Base-by-base conservation (phyloP, 345 rosid genomes). In the Aegle marmelos region DNA sequence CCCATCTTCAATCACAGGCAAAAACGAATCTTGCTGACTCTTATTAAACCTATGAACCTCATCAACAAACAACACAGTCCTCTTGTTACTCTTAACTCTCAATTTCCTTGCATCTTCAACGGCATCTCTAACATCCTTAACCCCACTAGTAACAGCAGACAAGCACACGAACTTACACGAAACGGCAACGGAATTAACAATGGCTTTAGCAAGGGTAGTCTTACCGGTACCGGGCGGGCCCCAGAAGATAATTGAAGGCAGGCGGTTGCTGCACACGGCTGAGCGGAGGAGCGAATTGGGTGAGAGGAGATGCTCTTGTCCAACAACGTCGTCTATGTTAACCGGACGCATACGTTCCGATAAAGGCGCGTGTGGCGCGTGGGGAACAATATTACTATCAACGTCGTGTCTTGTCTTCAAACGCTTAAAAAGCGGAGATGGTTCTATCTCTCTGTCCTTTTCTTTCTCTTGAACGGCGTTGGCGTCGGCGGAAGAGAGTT, bases 191-290 rank as follows among this genome's bases (percentile, higher is more conserved):
- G 93, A 93, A 78, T 84, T 86, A 48, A 84, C 86, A 74, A 94
- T 84, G 63, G 95, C 87, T 73, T 83, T 87, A n/a, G 91, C 95
- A 64, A 92, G 79, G 30, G 97, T 91, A 80, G 98, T 92, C 87
- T 94, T 94, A n/a, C 98, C 98, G 0, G 95, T 86, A 6, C 97
- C 97, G 27, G 98, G 94, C 5, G 97, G 98, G 1, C 97, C 98
- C 98, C 98, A 92, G 41, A 94, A 87, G 76, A 92, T 61, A 4
- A 94, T 77, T 6, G 97, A 94, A 70, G 97, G 97, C 68, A 94
- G 87, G 56, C 91, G 88, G 39, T 85, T 87, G 62, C 85, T 81
- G 1, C 83, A 79, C 34, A 90, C 80, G 65, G 97, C 89, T 16
- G 93, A 88, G 64, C 85, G 89, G 79, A 92, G 89, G 67, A 90